Base-by-base conservation (phyloP, 768 basidiomycete species). In the Pleurotus ostreatus region DNA sequence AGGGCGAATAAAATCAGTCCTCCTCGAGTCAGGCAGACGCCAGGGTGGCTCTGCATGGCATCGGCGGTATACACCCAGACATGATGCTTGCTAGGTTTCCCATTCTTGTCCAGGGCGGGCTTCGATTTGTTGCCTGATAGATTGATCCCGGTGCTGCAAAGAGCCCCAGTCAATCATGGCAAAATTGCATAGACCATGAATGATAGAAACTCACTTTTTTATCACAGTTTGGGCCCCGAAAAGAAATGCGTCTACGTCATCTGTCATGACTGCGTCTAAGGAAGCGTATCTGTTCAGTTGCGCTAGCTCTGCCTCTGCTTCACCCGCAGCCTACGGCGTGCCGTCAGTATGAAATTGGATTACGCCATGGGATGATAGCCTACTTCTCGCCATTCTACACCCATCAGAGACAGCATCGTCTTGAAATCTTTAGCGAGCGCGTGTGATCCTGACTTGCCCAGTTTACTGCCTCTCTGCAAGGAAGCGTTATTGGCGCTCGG, bases 321-420 rank as follows among this genome's bases (percentile, higher is more conserved):
- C 70, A 58, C 84, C 74, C 8, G 86, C 83, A 18, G 85, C 71
- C 63, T 88, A 80, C 0, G 83, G 81, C 61, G 86, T 82, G 4
- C 84, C 85, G 39, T 40, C 15, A 25, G 51, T 65, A 83, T 82
- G 9, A 82, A 83, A 47, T 39, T 22, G 18, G 23, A 16, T 16
- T 7, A 18, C 3, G 18, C 16, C 26, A 56, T 45, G 8, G 3
- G 3, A 34, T 30, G 37, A 13, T 4, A 16, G 8, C 84, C 80
- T 23, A 87, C 88, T 78, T 79, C 58, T 65, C 64, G 44, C 74
- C 71, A 57, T 71, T 76, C 65, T 75, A 83, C 81, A 1, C 83
- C 83, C 63, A 83, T 82, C 0, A 79, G 79, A 7, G 76, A 73
- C n/a, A 84, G 74, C 49, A 84, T 76, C 20, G 73, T 70, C 66